These are phyloP conservation scores for Trichosporon ovoides DNA, from an alignment of 1,284 basidiomycete genomes.

Conservation along the genomic window DNA sequence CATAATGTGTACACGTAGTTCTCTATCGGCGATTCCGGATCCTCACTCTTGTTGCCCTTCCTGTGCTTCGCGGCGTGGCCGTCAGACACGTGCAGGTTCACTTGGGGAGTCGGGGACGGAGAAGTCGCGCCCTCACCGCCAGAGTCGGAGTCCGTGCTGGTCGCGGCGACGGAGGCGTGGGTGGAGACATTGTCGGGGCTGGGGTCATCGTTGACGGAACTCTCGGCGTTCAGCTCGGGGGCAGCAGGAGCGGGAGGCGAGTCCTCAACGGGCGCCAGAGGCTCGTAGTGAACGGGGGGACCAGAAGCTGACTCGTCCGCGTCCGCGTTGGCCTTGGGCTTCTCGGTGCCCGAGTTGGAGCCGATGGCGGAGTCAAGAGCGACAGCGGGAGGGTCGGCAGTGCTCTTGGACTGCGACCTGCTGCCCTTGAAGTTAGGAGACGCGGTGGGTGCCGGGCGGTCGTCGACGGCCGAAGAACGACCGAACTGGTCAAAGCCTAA, in stretches of 20 bases:
- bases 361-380: background rate
- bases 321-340: background rate
- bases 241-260: too few species aligned
- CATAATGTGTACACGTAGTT: slow-evolving; percentile 4
- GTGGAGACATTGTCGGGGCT: background rate
- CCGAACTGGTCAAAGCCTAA: background rate
- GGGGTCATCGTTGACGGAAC: background rate
- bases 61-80: background rate
- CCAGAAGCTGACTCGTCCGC: background rate
- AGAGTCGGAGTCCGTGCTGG: slow-evolving; percentile 2
- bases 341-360: background rate
- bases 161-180: background rate
- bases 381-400: slow-evolving; percentile 1
- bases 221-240: too few species aligned
- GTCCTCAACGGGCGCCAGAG: too few species aligned
- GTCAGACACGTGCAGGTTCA: background rate
- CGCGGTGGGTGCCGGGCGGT: background rate
- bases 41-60: slow-evolving; percentile 7
- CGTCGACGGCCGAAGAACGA: background rate
- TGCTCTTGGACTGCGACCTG: background rate
- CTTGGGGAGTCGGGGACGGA: background rate
- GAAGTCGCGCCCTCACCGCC: background rate
- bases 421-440: background rate
- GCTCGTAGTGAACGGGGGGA: too few species aligned
- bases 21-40: background rate